Evolutionary conservation across 768 basidiomycete genomes (phyloP), one percentile per base, ranked within the genome.

Genomic region (Coprinopsis marcescibilis): DNA sequence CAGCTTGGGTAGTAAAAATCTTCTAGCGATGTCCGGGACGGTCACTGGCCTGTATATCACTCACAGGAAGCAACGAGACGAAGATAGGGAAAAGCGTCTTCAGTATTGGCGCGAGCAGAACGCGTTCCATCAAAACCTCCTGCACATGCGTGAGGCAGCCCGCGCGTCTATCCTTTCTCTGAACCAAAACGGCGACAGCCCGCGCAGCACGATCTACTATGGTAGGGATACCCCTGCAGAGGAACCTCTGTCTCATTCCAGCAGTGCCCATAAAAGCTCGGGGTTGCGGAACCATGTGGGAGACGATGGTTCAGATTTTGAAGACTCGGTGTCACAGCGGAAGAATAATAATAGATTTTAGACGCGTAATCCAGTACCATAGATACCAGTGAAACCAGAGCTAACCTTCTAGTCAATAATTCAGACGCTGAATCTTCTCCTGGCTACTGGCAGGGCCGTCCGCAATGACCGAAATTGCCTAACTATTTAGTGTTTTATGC

Each of bases 41-140:
- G 70, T 91, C 33, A 64, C 78, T 43, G 73, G 75, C 3, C 69
- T 94, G 27, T 91, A 78, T 66, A 70, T 81, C 55, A 55, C 85
- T 5, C 89, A 92, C 56, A 69, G 81, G 30, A 77, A 79, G 54
- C 77, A 85, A 53, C 80, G 90, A 54, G 81, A 82, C 33, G 64
- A 70, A 48, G 89, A 92, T 57, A 83, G 87, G 37, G 83, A 87
- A 66, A 90, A 85, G 64, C 83, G 90, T 54, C 67, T 82, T 34
- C 88, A 90, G 60, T 92, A 93, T 65, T 92, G 90, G 84, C 81
- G 83, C 54, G 90, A 93, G 68, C 55, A 88, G 81, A 84, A 83
- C 54, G 78, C 83, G 7, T 85, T 88, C 74, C 84, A 85, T 54
- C 82, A 86, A 65, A 86, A 85, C 59, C 76, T 90, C 43, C 59